phyloP scores from a whole-genome alignment of 805 yeast genomes.

The Yarrowia sp. region DNA sequence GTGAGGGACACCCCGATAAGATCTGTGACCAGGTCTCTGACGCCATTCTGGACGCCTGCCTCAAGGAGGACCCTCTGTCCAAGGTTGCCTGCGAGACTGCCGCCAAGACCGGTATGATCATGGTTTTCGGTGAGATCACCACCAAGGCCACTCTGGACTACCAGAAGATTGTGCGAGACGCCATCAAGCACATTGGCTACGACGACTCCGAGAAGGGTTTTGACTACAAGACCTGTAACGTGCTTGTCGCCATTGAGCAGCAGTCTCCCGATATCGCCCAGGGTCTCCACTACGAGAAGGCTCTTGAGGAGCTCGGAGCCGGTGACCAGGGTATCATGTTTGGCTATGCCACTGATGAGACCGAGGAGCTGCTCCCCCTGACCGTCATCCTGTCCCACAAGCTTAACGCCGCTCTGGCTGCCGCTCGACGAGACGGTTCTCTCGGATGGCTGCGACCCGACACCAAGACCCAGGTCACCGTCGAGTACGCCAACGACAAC shows the following conservation, averaged over 20 bases:
- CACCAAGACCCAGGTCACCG: conserved; percentile 99
- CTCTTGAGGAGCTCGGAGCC: conserved; percentile 96
- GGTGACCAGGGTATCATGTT: conserved; percentile 99
- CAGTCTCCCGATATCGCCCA: conserved; percentile 99
- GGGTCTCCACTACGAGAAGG: conserved; percentile 96
- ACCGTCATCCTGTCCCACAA: conserved; percentile 94
- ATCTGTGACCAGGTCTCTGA: conserved; percentile 97
- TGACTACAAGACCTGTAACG: conserved; percentile 99
- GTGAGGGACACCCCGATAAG: conserved; percentile 66
- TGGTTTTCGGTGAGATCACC: conserved; percentile 99
- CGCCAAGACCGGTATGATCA: conserved; percentile 98
- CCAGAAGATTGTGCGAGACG: conserved; percentile 97
- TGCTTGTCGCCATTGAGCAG: conserved; percentile 98
- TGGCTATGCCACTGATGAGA: conserved; percentile 99
- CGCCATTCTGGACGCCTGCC: conserved; percentile 97
- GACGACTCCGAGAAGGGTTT: conserved; percentile 96
- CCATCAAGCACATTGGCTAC: conserved; percentile 98
- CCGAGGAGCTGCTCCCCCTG: conserved; percentile 96
- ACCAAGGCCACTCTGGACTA: conserved; percentile 93
- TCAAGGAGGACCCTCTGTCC: conserved; percentile 93
- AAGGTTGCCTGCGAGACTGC: conserved; percentile 99
- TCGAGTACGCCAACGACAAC: conserved; percentile 90
- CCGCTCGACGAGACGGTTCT: conserved; percentile 95
- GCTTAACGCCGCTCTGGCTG: conserved; percentile 95
- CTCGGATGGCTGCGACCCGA: conserved; percentile 98